Evolutionary conservation across 1,284 basidiomycete species (phyloP), one percentile per base, ranked within the genome.

Genomic region (Austroboletus novae-zelandiae): DNA sequence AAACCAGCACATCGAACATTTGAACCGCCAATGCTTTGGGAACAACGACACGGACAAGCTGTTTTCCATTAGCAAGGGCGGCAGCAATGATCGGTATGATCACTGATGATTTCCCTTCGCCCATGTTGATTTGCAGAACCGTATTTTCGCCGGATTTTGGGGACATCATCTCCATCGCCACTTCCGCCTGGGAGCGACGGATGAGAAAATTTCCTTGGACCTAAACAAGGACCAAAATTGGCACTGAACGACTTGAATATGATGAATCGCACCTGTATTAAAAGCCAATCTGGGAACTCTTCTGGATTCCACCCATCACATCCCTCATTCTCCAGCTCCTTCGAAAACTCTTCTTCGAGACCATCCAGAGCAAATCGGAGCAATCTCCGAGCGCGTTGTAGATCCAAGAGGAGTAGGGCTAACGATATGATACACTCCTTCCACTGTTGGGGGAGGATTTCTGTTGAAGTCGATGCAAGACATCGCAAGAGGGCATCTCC

Each of bases 91-190:
- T 62, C 1, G 80, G 79, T 0, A 76, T 69, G 18, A 81, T 80
- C 2, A 80, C 79, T 0, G 77, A 75, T 0, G 79, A 76, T 54
- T 81, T 81, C 2, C 80, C 79, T 56, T 81, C 79, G 2, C 79
- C 80, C 79, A 81, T 81, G 41, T 80, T 79, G 14, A 81, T 50
- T 81, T 80, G 64, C 17, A 77, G 61, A 8, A 69, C 60, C 0
- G 71, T 71, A 43, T 72, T 80, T 5, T 45, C 18, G 1, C 50
- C 42, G 0, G 61, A 66, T 3, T 25, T 31, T 3, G 78, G 78
- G 1, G 56, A 47, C n/a, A 78, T 73, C 79, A 81, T 81, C 45
- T 78, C 68, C 10, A 59, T 45, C 1, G 77, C 72, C 15, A 80
- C 64, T 0, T 60, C 44, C 8, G 61, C 54, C 52, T 80, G 79